Base-by-base conservation (phyloP, 371 early-diverging fungal genomes). In the Rhizopus sp. region DNA sequence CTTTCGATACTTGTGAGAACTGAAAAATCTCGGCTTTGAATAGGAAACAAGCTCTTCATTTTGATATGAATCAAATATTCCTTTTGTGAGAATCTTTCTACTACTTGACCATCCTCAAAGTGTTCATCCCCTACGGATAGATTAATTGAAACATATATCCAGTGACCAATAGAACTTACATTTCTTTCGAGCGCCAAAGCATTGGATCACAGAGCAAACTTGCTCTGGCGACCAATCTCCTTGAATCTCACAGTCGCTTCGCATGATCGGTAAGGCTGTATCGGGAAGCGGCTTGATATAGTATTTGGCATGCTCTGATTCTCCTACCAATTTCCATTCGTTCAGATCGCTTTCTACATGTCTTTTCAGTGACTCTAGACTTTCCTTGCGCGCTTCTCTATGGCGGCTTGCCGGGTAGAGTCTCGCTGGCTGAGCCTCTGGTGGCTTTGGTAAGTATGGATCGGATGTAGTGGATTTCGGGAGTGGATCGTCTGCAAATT, bases 221-320 rank as follows among this genome's bases (percentile, higher is more conserved):
- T 85, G 83, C 44, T 83, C 82, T 4, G 80, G 77, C 10, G 80
- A 75, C 82, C 80, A 83, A 8, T 64, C 56, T 34, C 73, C 73
- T 31, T 59, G 50, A 55, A 85, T 68, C 9, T 67, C 61, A 2
- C 66, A 63, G 17, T 85, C 81, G 6, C 81, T 77, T 49, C 83
- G 72, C 52, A 85, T 63, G 50, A 82, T 71, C 2, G 83, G 82
- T 34, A 80, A 56, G 4, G 76, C 60, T 7, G 70, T 73, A 8
- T 77, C 78, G 30, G 73, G 66, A 8, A 73, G 63, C 13, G 81
- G 48, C 31, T 78, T 72, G 6, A 71, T 69, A 40, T 83, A 85
- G 9, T 76, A 55, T 49, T 78, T 72, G 31, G 74, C 65, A 5
- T 66, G 59, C 10, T 81, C 77, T 15, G 62, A 68, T 39, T 73